Percentiles rank a stretch among this genome's conserved stretches.
Conservation (phyloP, 495 filamentous ascomycete species). For the Trichocladium antarcticum region DNA sequence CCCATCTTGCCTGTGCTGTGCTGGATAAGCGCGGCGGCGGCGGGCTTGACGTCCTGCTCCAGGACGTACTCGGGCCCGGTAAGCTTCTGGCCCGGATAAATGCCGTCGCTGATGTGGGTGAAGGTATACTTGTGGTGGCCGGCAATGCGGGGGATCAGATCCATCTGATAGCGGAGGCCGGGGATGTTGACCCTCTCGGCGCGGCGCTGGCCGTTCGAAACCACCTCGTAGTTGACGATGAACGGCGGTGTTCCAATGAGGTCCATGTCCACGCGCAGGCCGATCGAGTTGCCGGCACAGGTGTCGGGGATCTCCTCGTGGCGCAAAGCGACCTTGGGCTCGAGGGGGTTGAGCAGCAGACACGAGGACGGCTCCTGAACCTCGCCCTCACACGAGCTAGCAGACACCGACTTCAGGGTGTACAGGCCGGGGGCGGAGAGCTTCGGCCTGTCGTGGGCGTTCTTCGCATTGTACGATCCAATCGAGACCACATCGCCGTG, state of each 20-base stretch:
- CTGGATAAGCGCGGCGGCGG: conserved; percentile 66
- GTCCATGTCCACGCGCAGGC: conserved; percentile 75
- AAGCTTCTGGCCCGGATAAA: conserved; percentile 57
- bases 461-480: conserved; percentile 44
- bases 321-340: conserved; percentile 63
- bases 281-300: conserved; percentile 86
- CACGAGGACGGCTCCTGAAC: conserved; percentile 87
- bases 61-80: conserved; percentile 44
- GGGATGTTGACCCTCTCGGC: conserved; percentile 41
- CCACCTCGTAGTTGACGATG: conserved; percentile 57
- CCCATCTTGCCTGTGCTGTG: conserved; percentile 41
- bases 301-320: conserved; percentile 80
- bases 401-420: conserved; percentile 63
- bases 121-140: conserved; percentile 84
- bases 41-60: conserved; percentile 85
- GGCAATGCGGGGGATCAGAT: conserved; percentile 68
- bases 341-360: conserved; percentile 76
- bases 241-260: conserved; percentile 87
- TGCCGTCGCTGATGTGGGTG: conserved; percentile 60
- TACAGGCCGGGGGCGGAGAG: conserved; percentile 79
- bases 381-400: conserved; percentile 73
- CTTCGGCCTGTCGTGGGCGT: conserved; percentile 34
- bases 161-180: conserved; percentile 64
- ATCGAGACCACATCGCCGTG: conserved; percentile 44
- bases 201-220: conserved; percentile 38